These are phyloP conservation scores for Zymoseptoria pseudotritici DNA, from an alignment of 2,329 filamentous ascomycete species.

Conservation along the genomic window DNA sequence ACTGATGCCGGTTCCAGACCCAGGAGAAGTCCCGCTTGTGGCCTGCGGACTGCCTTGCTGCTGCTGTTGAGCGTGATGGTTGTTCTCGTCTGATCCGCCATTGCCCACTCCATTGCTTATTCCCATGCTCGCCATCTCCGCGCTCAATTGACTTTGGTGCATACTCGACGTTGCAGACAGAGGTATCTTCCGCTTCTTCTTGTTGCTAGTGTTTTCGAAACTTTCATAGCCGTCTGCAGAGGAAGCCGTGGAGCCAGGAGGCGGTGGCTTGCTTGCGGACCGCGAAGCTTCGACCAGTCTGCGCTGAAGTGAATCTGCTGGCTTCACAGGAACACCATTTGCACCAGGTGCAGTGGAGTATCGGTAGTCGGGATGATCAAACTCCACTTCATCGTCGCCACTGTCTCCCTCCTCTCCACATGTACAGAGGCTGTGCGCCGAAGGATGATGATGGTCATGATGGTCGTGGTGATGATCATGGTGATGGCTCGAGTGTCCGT, in stretches of 20 bases:
- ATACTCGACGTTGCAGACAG: constrained; percentile 65
- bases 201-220: constrained; percentile 97
- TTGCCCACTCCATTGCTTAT: constrained; percentile 41
- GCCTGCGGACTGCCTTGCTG: constrained; percentile 50
- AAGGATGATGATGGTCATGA: constrained; percentile 41
- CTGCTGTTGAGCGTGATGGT: constrained; percentile 41
- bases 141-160: constrained; percentile 52
- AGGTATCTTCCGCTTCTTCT: constrained; percentile 98
- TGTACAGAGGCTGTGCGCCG: constrained; percentile 32
- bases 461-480: constrained; percentile 31
- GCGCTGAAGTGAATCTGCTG: constrained; percentile 28
- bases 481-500: constrained; percentile 16
- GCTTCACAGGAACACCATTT: constrained; percentile 17
- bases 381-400: constrained; percentile 51
- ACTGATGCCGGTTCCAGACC: constrained; percentile 61
- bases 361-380: constrained; percentile 33
- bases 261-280: constrained; percentile 24
- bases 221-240: constrained; percentile 87
- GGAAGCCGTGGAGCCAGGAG: constrained; percentile 54
- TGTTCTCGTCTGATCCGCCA: constrained; percentile 34
- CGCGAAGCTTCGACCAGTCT: constrained; percentile 31
- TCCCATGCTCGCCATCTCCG: constrained; percentile 59
- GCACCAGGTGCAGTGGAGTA: constrained; percentile 33
- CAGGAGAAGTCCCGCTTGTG: constrained; percentile 37
- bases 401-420: constrained; percentile 49